Base-by-base conservation (phyloP, 306 rosid genomes). In the Quercus bicolor region DNA sequence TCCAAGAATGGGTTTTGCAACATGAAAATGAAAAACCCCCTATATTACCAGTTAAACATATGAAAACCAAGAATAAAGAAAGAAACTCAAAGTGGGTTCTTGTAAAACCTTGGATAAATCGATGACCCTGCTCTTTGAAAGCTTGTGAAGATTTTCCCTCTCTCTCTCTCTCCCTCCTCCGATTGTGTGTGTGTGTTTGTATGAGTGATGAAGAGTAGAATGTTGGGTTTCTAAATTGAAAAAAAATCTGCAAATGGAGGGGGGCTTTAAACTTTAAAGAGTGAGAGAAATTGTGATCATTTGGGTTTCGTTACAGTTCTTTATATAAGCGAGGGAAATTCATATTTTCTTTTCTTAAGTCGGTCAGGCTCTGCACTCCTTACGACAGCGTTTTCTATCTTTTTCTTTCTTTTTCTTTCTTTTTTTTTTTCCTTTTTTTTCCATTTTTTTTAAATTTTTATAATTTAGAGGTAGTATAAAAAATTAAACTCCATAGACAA, bases 31-130 rank as follows among this genome's bases (percentile, higher is more conserved):
- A 1, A 37, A 16, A 20, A 18, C 19, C 19, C 51, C 6, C 12
- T 8, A 33, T 6, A 31, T 66, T 14, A 40, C 4, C 21, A 1
- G 3, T 62, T 6, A 13, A 62, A 29, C 40, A 28, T 26, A 28
- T 13, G 69, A 40, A 40, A 40, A 40, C 23, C 40, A 14, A 51
- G 56, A 51, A 28, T 10, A 72, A 24, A 19, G 71, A 8, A 66
- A 33, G 26, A 16, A 62, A 66, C 51, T 33, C 16, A 69, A 68
- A 83, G 72, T 16, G 2, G 70, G 62, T 28, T 29, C 56, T 69
- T 21, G 29, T 31, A 70, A 40, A 78, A 78, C 83, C 77, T 75
- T 70, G 77, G 62, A 70, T 45, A 66, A 70, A 16, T 74, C 66
- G 48, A 60, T 33, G 71, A 26, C 16, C 28, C 20, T 69, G 61